Conservation (phyloP, 78 protist genomes). For the Salpingoeca rosetta region DNA sequence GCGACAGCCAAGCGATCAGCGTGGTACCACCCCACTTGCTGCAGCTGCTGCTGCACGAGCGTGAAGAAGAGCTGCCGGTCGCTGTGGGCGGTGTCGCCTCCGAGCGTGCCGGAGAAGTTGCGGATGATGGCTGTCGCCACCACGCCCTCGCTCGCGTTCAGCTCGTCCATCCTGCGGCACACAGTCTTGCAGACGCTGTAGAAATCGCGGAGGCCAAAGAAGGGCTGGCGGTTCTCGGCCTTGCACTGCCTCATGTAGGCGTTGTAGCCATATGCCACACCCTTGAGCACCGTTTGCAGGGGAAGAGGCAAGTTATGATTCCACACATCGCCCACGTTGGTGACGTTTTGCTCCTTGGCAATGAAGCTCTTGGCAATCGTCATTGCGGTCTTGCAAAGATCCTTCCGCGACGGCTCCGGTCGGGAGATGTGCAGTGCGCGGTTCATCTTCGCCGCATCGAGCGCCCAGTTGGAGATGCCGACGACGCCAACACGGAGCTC, state of each 20-base stretch:
- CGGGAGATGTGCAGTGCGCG: slow-evolving; percentile 23
- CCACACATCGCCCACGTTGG: neutral
- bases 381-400: slow-evolving; percentile 43
- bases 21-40: no score
- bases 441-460: slow-evolving; percentile 67
- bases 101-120: no score
- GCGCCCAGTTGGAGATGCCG: slow-evolving; percentile 59
- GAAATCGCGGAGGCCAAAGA: slow-evolving; percentile 50
- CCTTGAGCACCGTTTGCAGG: neutral
- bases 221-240: slow-evolving; percentile 26
- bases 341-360: neutral
- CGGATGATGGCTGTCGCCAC: no score
- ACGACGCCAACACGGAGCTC: slow-evolving; percentile 36
- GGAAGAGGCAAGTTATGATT: neutral
- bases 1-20: no score
- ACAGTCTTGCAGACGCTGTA: slow-evolving; percentile 14
- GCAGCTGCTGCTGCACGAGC: no score
- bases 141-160: no score
- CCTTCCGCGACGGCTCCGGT: slow-evolving; percentile 22
- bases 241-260: slow-evolving; percentile 8
- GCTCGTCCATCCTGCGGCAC: neutral
- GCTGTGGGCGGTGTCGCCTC: no score
- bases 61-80: no score
- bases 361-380: no score
- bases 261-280: slow-evolving; percentile 9